These are phyloP conservation scores for Daldinia caldariorum DNA, from an alignment of 495 filamentous ascomycete species.

Conservation along the genomic window DNA sequence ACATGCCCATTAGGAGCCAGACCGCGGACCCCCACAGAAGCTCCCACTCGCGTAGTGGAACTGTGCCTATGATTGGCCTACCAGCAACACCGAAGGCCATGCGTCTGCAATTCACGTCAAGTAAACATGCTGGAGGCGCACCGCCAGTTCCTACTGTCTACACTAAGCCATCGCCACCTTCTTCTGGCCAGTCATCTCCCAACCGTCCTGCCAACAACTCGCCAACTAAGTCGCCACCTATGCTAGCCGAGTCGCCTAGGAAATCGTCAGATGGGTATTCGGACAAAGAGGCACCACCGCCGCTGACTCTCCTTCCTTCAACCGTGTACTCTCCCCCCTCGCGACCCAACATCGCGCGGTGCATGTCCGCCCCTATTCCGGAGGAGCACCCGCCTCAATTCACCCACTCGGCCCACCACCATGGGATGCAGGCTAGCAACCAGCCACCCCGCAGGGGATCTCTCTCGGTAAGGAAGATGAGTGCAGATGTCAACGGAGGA, in stretches of 20 bases:
- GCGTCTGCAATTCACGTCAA: constrained; percentile 75
- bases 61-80: constrained; percentile 69
- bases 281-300: constrained; percentile 37
- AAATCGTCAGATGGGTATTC: constrained; percentile 33
- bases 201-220: constrained; percentile 43
- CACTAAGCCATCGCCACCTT: constrained; percentile 42
- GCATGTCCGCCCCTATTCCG: constrained; percentile 78
- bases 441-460: constrained; percentile 48
- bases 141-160: constrained; percentile 71
- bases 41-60: constrained; percentile 56
- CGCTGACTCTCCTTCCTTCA: constrained; percentile 62
- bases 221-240: constrained; percentile 34
- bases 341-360: constrained; percentile 66
- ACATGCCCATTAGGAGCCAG: constrained; percentile 57
- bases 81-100: constrained; percentile 88
- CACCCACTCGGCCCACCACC: constrained; percentile 58
- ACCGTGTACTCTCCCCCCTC: constrained; percentile 72
- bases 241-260: constrained; percentile 44
- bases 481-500: constrained; percentile 46
- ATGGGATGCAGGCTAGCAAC: constrained; percentile 59
- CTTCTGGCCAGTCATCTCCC: constrained; percentile 45
- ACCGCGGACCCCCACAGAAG: constrained; percentile 56
- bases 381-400: constrained; percentile 61
- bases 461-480: constrained; percentile 51
- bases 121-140: constrained; percentile 64